phyloP scores from a whole-genome alignment of 768 basidiomycete genomes.

The Naganishia onofrii region DNA sequence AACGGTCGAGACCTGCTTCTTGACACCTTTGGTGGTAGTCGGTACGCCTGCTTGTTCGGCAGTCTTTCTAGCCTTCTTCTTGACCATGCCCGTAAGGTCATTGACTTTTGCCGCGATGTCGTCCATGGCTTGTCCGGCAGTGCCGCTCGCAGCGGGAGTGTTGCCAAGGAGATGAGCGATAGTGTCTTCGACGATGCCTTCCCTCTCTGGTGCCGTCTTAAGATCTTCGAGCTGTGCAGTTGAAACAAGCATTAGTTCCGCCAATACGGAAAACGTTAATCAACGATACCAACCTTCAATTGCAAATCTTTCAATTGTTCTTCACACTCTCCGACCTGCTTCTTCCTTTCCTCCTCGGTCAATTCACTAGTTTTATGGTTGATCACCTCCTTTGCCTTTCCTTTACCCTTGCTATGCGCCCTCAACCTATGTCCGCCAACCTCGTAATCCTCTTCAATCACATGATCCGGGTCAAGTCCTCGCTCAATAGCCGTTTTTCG shows the following conservation, averaged over 20 bases:
- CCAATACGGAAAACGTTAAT: too few relatives aligned
- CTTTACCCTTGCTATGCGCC: conserved; percentile 71
- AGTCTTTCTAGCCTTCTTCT: conserved; percentile 68
- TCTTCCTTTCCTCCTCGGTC: conserved; percentile 70
- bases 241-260: background rate
- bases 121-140: conserved; percentile 20
- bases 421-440: conserved; percentile 44
- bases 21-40: background rate
- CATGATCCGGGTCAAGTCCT: conserved; percentile 55
- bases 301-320: conserved; percentile 77
- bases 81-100: conserved; percentile 78
- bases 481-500: conserved; percentile 57
- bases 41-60: conserved; percentile 31
- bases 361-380: conserved; percentile 59
- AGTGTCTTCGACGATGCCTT: conserved; percentile 45
- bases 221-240: conserved; percentile 76
- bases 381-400: conserved; percentile 35
- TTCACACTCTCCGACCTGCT: conserved; percentile 73
- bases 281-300: conserved; percentile 62
- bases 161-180: conserved; percentile 47
- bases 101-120: conserved; percentile 61
- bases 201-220: conserved; percentile 65
- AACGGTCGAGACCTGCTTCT: background rate
- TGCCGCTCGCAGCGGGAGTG: conserved; percentile 32
- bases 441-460: conserved; percentile 10